A percentile compares a stretch with the other conserved stretches of the same genome.
Conservation (phyloP, 2,329 filamentous ascomycete species). For the Hypoxylon sp. region DNA sequence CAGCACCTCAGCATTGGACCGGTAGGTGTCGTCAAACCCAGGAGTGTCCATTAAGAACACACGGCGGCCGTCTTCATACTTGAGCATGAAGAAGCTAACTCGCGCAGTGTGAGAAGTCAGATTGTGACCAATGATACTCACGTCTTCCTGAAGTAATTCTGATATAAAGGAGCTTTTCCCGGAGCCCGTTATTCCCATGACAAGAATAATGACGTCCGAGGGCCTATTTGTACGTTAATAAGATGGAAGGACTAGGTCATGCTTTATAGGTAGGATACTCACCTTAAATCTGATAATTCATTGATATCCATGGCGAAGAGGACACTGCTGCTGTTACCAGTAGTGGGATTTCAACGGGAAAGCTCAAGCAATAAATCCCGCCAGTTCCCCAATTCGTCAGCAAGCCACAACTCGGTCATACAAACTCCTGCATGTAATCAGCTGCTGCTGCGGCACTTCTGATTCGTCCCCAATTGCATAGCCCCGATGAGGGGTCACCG, state of each 20-base stretch:
- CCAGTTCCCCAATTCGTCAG: not conserved
- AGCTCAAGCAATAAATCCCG: not conserved
- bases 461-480: not conserved
- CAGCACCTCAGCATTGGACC: conserved; percentile 7
- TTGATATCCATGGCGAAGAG: not conserved
- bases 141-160: conserved; percentile 2
- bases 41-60: conserved; percentile 7
- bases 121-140: conserved; percentile 6
- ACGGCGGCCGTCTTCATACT: conserved; percentile 2
- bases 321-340: not conserved
- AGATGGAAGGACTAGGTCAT: not conserved
- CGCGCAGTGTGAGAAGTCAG: conserved; percentile 4
- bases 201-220: conserved; percentile 1
- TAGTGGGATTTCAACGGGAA: not conserved
- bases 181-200: conserved; percentile 6
- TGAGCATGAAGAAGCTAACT: conserved; percentile 2
- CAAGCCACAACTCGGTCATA: not conserved
- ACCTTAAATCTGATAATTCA: not conserved
- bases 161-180: conserved; percentile 11
- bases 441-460: not conserved
- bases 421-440: not conserved
- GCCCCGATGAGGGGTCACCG: not conserved
- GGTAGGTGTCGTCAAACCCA: conserved; percentile 8
- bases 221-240: not conserved
- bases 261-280: not conserved